Conservation (phyloP, 192 early-diverging fungal genomes). For the Backusella luteola region DNA sequence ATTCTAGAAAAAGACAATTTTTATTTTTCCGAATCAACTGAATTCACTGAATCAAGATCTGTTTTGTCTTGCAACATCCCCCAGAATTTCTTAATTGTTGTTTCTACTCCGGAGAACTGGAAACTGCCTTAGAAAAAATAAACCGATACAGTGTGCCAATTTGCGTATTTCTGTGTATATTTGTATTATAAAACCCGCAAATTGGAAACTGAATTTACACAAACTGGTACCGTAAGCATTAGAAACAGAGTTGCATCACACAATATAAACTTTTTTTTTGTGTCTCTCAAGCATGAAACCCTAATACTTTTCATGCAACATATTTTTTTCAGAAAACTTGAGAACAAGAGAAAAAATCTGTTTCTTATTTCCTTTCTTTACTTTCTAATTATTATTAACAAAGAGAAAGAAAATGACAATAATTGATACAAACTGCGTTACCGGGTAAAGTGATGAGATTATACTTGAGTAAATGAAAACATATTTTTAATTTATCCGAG, state of each 20-base stretch:
- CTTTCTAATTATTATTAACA: background rate
- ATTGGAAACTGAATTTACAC: background rate
- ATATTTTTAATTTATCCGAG: background rate
- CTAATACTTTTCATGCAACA: background rate
- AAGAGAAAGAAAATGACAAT: slow-evolving; percentile 21
- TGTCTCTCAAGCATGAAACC: slow-evolving; percentile 6
- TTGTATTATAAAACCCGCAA: background rate
- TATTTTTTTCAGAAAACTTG: background rate
- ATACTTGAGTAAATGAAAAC: background rate
- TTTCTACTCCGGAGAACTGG: background rate
- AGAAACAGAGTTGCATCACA: background rate
- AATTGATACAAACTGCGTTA: slow-evolving; percentile 21
- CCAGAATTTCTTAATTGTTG: background rate
- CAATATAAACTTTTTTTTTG: background rate
- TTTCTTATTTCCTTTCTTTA: background rate
- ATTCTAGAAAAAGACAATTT: background rate
- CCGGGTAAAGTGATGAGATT: slow-evolving; percentile 17
- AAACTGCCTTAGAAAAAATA: background rate
- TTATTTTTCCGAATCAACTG: background rate
- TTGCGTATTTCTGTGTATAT: background rate
- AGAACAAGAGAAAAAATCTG: background rate
- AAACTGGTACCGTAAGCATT: too few species aligned
- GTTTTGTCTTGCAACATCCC: background rate
- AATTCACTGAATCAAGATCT: background rate
- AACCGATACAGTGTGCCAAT: background rate